Conservation (phyloP, 1,284 basidiomycete genomes). For the Somion occarium region DNA sequence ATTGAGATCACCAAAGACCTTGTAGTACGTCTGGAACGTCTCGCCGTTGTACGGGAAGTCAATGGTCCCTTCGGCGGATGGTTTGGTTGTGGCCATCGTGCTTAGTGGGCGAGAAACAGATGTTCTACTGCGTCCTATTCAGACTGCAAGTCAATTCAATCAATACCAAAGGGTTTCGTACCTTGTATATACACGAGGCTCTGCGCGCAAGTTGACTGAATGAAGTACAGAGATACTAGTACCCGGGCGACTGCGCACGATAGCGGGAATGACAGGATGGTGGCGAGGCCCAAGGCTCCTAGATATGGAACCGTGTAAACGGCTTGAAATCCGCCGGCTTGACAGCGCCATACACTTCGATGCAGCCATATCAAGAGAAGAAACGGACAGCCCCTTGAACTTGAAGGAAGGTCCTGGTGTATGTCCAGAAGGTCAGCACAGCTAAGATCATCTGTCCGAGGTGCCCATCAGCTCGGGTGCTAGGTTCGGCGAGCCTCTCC, state of each 20-base stretch:
- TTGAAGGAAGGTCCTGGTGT: neutral
- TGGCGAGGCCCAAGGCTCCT: neutral
- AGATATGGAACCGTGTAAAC: neutral
- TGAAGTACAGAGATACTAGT: too few species aligned
- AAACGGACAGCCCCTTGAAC: too few species aligned
- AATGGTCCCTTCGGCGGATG: constrained; percentile 13
- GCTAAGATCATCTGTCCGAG: too few species aligned
- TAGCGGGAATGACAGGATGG: neutral
- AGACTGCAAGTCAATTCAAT: too few species aligned
- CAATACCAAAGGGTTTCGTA: too few species aligned
- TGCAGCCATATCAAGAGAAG: neutral
- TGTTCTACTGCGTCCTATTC: too few species aligned
- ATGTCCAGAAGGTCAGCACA: too few species aligned
- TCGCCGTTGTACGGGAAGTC: constrained; percentile 19
- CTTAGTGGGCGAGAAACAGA: neutral
- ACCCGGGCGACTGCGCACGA: neutral
- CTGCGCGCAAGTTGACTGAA: too few species aligned
- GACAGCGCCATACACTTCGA: neutral
- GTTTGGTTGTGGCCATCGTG: neutral
- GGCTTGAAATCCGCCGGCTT: neutral
- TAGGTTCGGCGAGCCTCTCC: too few species aligned
- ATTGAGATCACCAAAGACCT: constrained; percentile 27
- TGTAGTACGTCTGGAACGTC: constrained; percentile 29
- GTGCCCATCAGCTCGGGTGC: too few species aligned
- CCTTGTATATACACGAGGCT: too few species aligned